Evolutionary conservation across 2,329 filamentous ascomycete species (phyloP).

Genomic region (Epichloe bromicola): DNA sequence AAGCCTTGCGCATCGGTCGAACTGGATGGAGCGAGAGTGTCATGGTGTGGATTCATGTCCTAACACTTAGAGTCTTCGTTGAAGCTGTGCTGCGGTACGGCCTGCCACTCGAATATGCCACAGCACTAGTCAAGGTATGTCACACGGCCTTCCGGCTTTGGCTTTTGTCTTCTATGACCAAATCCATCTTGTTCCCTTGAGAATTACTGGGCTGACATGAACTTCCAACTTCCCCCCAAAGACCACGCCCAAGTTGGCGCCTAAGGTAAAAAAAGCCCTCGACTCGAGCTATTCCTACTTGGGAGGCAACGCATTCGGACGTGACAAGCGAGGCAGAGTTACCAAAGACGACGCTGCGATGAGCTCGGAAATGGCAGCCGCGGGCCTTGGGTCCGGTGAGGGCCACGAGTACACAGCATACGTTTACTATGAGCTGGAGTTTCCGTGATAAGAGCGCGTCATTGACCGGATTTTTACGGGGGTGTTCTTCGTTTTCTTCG

Average conservation of each 20-base stretch:
- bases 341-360: constrained; percentile 76
- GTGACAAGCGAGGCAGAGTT: constrained; percentile 86
- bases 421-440: constrained; percentile 92
- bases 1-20: constrained; percentile 72
- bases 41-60: constrained; percentile 90
- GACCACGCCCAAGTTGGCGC: constrained; percentile 70
- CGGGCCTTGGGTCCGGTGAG: constrained; percentile 53
- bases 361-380: constrained; percentile 72
- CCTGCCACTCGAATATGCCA: constrained; percentile 78
- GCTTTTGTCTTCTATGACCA: neutral
- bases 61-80: constrained; percentile 86
- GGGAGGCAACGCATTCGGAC: constrained; percentile 83
- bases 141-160: neutral
- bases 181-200: neutral
- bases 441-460: constrained; percentile 29
- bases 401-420: constrained; percentile 85
- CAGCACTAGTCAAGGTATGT: constrained; percentile 69
- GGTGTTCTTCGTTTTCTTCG: neutral
- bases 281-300: constrained; percentile 83
- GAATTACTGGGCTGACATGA: neutral
- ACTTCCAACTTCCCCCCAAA: constrained; percentile 21
- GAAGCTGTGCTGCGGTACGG: constrained; percentile 97
- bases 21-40: constrained; percentile 95
- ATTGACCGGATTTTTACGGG: neutral
- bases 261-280: constrained; percentile 66